Percentiles rank a stretch among this genome's conserved stretches.
These are phyloP conservation scores for Platanthera zijinensis DNA, from an alignment of 106 monocot genomes.

Conservation along the genomic window DNA sequence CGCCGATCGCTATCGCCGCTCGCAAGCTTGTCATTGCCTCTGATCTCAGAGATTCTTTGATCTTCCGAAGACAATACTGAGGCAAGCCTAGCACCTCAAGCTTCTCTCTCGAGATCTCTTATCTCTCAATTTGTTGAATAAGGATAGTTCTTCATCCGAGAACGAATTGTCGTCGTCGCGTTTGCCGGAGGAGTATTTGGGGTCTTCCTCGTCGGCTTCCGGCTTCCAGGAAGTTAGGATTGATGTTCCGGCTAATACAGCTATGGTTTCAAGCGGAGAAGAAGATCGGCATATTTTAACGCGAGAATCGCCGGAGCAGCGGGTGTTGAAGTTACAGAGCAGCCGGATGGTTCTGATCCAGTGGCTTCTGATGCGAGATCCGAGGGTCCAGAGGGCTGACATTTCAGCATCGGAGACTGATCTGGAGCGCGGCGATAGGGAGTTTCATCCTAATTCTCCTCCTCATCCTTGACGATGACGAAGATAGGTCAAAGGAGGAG, in stretches of 20 bases:
- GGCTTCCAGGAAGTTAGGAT: not conserved
- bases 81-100: no score
- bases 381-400: not conserved
- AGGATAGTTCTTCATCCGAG: no score
- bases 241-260: not conserved
- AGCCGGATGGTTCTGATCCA: conserved; percentile 2
- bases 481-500: no score
- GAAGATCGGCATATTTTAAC: not conserved
- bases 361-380: conserved; percentile 2
- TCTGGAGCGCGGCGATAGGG: conserved; percentile 1
- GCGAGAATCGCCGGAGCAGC: not conserved
- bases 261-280: no score
- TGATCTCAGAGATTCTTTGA: no score
- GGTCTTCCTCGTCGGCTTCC: conserved; percentile 1
- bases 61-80: no score
- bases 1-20: no score
- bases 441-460: no score
- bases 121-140: no score
- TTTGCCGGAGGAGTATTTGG: not conserved
- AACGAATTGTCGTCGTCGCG: not conserved
- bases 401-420: not conserved
- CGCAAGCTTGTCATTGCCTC: no score
- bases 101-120: no score
- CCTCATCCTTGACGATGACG: no score
- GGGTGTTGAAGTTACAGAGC: not conserved